Base-by-base conservation (phyloP, 768 basidiomycete genomes). In the Suillus hirtellus region DNA sequence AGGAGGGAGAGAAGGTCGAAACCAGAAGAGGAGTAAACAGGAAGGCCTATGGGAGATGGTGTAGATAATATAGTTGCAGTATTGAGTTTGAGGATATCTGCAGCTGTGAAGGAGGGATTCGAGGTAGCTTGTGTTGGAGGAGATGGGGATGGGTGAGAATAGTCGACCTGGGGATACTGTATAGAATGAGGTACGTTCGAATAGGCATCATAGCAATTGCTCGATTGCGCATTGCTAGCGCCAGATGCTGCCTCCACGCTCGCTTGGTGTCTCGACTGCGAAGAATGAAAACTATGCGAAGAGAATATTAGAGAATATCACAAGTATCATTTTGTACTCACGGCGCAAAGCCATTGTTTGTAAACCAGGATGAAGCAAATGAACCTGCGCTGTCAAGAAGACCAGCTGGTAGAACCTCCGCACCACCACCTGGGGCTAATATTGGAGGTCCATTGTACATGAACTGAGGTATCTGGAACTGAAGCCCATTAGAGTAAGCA, bases 1-100 rank as follows among this genome's bases (percentile, higher is more conserved):
- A 99, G 82, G 50, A 97, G 82, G 35, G 89, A 86, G 53, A 99
- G 79, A 56, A 96, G 81, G 73, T 99, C 96, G 67, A 97, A 97
- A 2, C 96, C 97, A 1, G 93, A 90, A 1, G 88, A 80, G 2
- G 94, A 95, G 77, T 99, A 99, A 2, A 98, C 81, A 2, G 89
- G 87, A 34, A 84, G 75, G 43, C 70, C 70, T 14, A 75, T 60
- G 2, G 78, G 59, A 5, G 82, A 73, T 27, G 81, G 73, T 1
- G 70, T 61, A 59, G 67, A 46, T 60, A 73, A n/a, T 15, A 46
- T 24, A 67, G 60, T 34, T 47, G 27, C 7, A 55, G 43, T 8
- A 50, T 19, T 17, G 56, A 46, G 35, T 46, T 37, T 19, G 65
- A 60, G 15, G 53, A 55, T 17, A 15, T 64, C 58, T 10, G 43